Conservation (phyloP, 805 yeast species). For the Cyberlindnera galapagoensis region DNA sequence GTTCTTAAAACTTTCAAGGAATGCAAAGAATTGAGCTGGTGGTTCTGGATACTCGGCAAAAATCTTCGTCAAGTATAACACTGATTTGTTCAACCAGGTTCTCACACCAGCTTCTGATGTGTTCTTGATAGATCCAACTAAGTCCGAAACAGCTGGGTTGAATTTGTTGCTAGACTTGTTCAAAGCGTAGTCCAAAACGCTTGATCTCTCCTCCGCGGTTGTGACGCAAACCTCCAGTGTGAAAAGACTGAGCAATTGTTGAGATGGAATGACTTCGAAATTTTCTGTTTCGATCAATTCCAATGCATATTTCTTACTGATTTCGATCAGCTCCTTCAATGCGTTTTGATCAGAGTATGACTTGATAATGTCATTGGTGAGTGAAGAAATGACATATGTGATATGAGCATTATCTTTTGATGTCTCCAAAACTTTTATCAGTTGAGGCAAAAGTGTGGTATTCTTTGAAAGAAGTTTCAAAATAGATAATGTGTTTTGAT, state of each 20-base stretch:
- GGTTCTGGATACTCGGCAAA: slow-evolving; percentile 44
- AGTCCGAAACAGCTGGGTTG: slow-evolving; percentile 22
- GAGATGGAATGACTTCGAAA: slow-evolving; percentile 28
- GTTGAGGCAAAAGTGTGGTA: slow-evolving; percentile 1
- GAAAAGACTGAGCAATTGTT: slow-evolving; percentile 24
- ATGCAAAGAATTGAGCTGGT: slow-evolving; percentile 24
- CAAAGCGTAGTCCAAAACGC: slow-evolving; percentile 24
- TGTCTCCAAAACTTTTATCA: slow-evolving; percentile 7
- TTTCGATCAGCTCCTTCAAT: background rate
- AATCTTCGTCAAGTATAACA: slow-evolving; percentile 55
- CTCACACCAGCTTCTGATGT: slow-evolving; percentile 17
- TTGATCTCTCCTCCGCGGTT: slow-evolving; percentile 19
- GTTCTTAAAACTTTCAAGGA: slow-evolving; percentile 28
- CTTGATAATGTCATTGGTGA: slow-evolving; percentile 1
- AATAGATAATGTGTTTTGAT: slow-evolving; percentile 10
- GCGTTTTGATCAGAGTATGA: slow-evolving; percentile 1
- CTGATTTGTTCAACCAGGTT: slow-evolving; percentile 52
- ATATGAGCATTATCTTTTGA: slow-evolving; percentile 5
- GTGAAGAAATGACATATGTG: slow-evolving; percentile 12
- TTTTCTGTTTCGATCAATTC: slow-evolving; percentile 19
- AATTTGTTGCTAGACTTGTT: slow-evolving; percentile 25
- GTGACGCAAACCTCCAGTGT: slow-evolving; percentile 6
- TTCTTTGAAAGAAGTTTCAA: slow-evolving; percentile 14
- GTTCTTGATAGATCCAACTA: slow-evolving; percentile 15
- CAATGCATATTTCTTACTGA: slow-evolving; percentile 10